phyloP scores from a whole-genome alignment of 257 asterid genomes.

The Leonotis leonurus region DNA sequence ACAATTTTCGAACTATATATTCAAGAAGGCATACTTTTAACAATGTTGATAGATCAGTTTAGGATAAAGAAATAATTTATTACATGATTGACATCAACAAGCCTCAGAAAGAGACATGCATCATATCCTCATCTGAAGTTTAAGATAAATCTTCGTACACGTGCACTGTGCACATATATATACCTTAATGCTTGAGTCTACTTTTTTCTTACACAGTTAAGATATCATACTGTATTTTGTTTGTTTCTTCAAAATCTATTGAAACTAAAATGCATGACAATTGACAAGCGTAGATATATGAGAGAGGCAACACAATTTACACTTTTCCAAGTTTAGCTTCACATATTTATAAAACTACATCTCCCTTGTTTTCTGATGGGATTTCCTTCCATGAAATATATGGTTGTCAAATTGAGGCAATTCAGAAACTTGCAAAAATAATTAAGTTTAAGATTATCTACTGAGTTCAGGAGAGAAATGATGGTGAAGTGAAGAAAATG shows the following conservation, averaged over 20 bases:
- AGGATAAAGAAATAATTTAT: constrained; percentile 16
- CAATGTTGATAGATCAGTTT: constrained; percentile 1
- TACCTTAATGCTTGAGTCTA: background rate
- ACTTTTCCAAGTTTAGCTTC: too few relatives aligned
- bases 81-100: background rate
- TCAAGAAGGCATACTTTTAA: too few relatives aligned
- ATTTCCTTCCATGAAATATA: background rate
- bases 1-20: too few relatives aligned
- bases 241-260: background rate
- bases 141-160: background rate
- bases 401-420: background rate
- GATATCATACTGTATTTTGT: background rate
- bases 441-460: background rate
- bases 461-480: background rate
- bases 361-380: background rate
- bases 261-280: background rate
- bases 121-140: constrained; percentile 9
- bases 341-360: too few relatives aligned
- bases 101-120: constrained; percentile 12
- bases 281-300: too few relatives aligned
- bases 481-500: too few relatives aligned
- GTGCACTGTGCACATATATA: background rate
- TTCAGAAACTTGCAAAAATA: background rate
- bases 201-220: background rate
- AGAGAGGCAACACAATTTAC: too few relatives aligned